Conservation (phyloP, 2,329 filamentous ascomycete genomes). For the Fusarium sp. region DNA sequence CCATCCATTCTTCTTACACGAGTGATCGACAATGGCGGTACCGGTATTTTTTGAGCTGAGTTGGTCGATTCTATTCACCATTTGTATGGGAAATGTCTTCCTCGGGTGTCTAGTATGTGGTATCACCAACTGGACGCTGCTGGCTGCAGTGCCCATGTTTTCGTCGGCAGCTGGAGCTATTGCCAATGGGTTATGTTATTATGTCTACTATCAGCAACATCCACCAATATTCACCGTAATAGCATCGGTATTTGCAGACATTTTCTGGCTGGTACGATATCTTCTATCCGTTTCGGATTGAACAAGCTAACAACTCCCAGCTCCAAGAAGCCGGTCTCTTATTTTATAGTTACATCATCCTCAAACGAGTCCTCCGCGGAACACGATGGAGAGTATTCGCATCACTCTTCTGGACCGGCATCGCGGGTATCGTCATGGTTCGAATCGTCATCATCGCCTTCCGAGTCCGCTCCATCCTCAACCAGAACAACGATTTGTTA, state of each 20-base stretch:
- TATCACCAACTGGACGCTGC: conserved; percentile 52
- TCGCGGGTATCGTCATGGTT: conserved; percentile 62
- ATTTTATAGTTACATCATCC: conserved; percentile 63
- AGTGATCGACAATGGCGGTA: conserved; percentile 21
- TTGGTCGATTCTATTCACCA: conserved; percentile 57
- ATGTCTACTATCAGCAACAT: conserved; percentile 51
- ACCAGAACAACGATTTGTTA: conserved; percentile 40
- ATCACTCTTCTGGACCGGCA: conserved; percentile 66
- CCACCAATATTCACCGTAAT: conserved; percentile 43
- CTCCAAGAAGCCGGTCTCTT: conserved; percentile 58
- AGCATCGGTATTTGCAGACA: conserved; percentile 53
- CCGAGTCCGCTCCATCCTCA: conserved; percentile 48
- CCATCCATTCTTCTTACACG: neutral
- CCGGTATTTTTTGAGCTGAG: conserved; percentile 55
- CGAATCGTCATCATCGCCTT: conserved; percentile 55
- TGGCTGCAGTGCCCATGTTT: conserved; percentile 54
- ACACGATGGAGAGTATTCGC: conserved; percentile 57
- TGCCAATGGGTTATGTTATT: conserved; percentile 57
- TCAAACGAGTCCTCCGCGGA: conserved; percentile 61
- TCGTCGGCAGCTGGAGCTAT: conserved; percentile 53
- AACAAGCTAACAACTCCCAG: conserved; percentile 30
- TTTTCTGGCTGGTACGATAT: conserved; percentile 53
- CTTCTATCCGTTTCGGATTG: fast-evolving
- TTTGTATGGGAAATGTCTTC: conserved; percentile 54
- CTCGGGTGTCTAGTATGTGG: conserved; percentile 53